Base-by-base conservation (phyloP, 805 yeast species). In the Saturnispora diversa region DNA sequence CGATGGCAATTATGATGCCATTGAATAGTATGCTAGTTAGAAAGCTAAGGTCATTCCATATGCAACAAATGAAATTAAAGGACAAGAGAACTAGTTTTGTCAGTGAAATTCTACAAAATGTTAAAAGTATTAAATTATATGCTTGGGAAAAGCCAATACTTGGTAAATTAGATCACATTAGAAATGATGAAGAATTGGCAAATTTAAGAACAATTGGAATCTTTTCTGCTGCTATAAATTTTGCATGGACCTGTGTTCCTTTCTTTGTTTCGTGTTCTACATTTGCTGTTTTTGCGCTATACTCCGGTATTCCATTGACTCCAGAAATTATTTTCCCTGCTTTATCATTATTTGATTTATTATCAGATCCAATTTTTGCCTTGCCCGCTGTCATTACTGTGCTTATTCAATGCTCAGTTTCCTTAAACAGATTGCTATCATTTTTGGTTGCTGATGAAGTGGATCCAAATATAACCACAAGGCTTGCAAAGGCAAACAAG, bases 291-390 rank as follows among this genome's bases (percentile, higher is more conserved):
- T 80, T 70, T 55, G 72, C 79, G 4, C 47, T 54, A 25, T 58
- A 65, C 15, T 64, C 69, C 20, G 56, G 62, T 3, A 52, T 50
- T 8, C 81, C 84, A 1, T 62, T 80, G 49, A 70, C 84, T 5
- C 77, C 86, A 10, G 83, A 79, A 32, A 67, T 80, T 44, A 80
- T 78, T 5, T 80, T 80, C 56, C 86, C 87, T 11, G 76, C 84
- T 2, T 63, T 80, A 44, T 62, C 84, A 1, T 60, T 80, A 39
- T 74, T 80, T 50, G 72, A 74, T 44, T 57, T 80, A 44, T 54
- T 80, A 31, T 68, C 78, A 4, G 73, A 66, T 31, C 84, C 84
- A 7, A 70, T 80, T 23, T 66, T 68, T 51, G 69, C 70, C 9
- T 67, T 80, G 36, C 88, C 88, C 0, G 59, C 68, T 1, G 61